phyloP scores from a whole-genome alignment of 768 basidiomycete species.

The Pisolithus marmoratus region DNA sequence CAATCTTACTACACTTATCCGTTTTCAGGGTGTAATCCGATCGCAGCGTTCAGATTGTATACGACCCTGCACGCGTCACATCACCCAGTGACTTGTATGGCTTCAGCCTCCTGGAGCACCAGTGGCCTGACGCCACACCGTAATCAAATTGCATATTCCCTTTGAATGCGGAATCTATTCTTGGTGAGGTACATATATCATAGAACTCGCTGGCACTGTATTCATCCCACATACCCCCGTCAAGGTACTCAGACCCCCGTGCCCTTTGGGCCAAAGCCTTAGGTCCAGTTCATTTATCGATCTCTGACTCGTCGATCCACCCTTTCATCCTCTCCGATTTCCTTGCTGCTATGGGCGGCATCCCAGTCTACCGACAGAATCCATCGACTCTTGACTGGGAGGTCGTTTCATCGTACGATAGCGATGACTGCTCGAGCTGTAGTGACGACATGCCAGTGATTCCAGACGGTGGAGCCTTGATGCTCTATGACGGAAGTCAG shows the following conservation, averaged over 20 bases:
- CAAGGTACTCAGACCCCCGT: neutral
- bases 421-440: slow-evolving; percentile 23
- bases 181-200: neutral
- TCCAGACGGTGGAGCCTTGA: slow-evolving; percentile 6
- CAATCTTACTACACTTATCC: neutral
- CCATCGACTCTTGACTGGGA: slow-evolving; percentile 21
- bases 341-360: slow-evolving; percentile 11
- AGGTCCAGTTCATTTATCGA: neutral
- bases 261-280: neutral
- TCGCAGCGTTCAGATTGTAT: neutral
- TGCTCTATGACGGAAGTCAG: slow-evolving; percentile 2
- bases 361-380: slow-evolving; percentile 24
- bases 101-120: neutral
- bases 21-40: neutral
- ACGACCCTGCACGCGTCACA: neutral
- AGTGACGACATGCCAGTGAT: slow-evolving; percentile 13
- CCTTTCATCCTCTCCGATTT: neutral
- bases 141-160: neutral
- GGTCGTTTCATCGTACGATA: slow-evolving; percentile 23
- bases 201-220: neutral
- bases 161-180: neutral
- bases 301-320: neutral
- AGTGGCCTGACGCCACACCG: neutral
- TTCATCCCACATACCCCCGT: neutral
- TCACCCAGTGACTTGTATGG: neutral